phyloP scores from a whole-genome alignment of 768 basidiomycete genomes.

The Xerocomellus intermedius region DNA sequence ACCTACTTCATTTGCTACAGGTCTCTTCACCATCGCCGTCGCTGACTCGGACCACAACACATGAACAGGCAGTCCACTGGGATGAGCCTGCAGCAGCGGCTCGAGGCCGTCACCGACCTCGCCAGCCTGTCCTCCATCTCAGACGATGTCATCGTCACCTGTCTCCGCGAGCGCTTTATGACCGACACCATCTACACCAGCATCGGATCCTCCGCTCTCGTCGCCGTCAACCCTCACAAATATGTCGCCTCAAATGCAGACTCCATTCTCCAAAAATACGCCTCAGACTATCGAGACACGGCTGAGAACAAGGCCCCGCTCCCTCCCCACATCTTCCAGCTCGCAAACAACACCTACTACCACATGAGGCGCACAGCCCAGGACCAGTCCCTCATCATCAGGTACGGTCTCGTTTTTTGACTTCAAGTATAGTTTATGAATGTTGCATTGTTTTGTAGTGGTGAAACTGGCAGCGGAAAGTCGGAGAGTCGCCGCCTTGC shows the following conservation, averaged over 20 bases:
- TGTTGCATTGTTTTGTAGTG: conserved; percentile 45
- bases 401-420: conserved; percentile 47
- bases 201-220: conserved; percentile 67
- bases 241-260: conserved; percentile 84
- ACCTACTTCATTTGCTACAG: background rate
- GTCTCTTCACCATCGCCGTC: background rate
- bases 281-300: conserved; percentile 80
- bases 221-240: conserved; percentile 93
- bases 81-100: conserved; percentile 54
- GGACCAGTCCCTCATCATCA: conserved; percentile 88
- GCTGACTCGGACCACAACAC: background rate
- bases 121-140: conserved; percentile 61
- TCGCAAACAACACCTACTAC: conserved; percentile 90
- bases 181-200: conserved; percentile 77
- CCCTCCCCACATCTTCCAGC: conserved; percentile 89
- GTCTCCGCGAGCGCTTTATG: conserved; percentile 85
- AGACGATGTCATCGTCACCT: conserved; percentile 83
- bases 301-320: conserved; percentile 55
- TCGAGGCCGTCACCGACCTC: conserved; percentile 74
- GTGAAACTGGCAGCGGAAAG: conserved; percentile 92
- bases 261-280: conserved; percentile 80
- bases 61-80: background rate
- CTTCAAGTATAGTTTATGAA: background rate
- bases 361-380: conserved; percentile 93
- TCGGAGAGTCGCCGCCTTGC: conserved; percentile 88